Evolutionary conservation across 2,329 filamentous ascomycete species (phyloP).

Genomic region (Paraphoma chrysanthemicola): DNA sequence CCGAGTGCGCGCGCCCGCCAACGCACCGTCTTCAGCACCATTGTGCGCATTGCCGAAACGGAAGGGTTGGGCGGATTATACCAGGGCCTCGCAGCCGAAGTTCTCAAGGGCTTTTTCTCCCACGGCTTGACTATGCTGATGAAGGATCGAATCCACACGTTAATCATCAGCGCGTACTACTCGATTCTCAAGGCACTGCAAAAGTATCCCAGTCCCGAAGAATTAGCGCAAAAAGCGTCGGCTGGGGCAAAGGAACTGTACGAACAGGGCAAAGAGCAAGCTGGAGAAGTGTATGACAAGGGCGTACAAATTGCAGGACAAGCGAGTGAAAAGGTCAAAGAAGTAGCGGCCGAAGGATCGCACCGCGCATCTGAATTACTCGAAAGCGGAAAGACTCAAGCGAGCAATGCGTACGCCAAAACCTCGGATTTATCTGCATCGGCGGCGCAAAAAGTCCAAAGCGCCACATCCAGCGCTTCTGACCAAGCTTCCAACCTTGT

Average conservation of each 20-base stretch:
- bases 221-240: slow-evolving; percentile 44
- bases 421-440: slow-evolving; percentile 15
- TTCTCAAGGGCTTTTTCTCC: slow-evolving; percentile 82
- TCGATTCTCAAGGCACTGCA: slow-evolving; percentile 60
- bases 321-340: slow-evolving; percentile 34
- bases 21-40: slow-evolving; percentile 67
- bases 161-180: slow-evolving; percentile 77
- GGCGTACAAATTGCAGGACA: slow-evolving; percentile 32
- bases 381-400: slow-evolving; percentile 35
- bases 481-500: slow-evolving; percentile 12
- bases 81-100: slow-evolving; percentile 75
- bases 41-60: slow-evolving; percentile 62
- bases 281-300: slow-evolving; percentile 26
- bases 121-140: slow-evolving; percentile 88
- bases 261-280: slow-evolving; percentile 40
- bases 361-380: slow-evolving; percentile 33
- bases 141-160: slow-evolving; percentile 77
- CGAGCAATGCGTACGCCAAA: slow-evolving; percentile 13
- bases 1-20: slow-evolving; percentile 36
- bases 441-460: slow-evolving; percentile 12
- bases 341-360: slow-evolving; percentile 31
- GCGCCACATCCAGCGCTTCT: slow-evolving; percentile 8
- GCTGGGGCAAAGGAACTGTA: slow-evolving; percentile 39
- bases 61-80: slow-evolving; percentile 77
- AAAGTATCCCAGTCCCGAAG: slow-evolving; percentile 49